These are phyloP conservation scores for Fagopyrum esculentum DNA, from an alignment of 148 eudicot species.

Conservation along the genomic window DNA sequence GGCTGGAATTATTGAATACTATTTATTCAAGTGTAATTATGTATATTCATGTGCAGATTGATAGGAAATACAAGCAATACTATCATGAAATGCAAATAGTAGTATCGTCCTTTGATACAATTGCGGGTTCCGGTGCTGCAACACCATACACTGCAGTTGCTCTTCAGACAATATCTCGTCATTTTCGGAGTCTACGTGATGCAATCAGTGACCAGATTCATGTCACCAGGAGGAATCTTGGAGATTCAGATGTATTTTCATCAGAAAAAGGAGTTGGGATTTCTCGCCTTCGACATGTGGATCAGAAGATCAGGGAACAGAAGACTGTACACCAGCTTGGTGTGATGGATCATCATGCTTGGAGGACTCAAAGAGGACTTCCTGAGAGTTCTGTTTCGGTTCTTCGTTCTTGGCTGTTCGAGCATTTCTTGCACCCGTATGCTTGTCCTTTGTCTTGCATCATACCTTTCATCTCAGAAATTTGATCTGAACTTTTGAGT, in stretches of 20 bases:
- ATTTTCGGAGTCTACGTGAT: conserved; percentile 66
- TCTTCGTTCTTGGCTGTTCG: conserved; percentile 94
- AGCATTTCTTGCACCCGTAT: conserved; percentile 91
- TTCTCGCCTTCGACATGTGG: conserved; percentile 27
- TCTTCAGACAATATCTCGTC: conserved; percentile 68
- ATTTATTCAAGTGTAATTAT: neutral
- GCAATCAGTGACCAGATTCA: conserved; percentile 52
- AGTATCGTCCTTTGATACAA: conserved; percentile 63
- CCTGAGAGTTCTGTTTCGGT: conserved; percentile 92
- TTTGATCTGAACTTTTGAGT: neutral
- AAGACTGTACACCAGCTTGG: conserved; percentile 72
- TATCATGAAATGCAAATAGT: conserved; percentile 78
- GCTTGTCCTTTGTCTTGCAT: conserved; percentile 6
- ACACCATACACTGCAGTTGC: conserved; percentile 77
- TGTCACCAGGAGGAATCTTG: conserved; percentile 50
- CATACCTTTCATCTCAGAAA: too few species aligned
- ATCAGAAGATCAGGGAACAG: conserved; percentile 73
- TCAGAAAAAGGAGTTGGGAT: conserved; percentile 54
- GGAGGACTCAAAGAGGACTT: conserved; percentile 92
- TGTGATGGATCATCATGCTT: conserved; percentile 76
- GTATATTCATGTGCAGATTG: conserved; percentile 6
- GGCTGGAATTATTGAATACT: neutral
- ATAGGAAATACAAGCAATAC: conserved; percentile 67
- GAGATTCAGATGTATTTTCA: conserved; percentile 41
- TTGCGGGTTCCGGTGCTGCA: conserved; percentile 67